Evolutionary conservation across 345 rosid species (phyloP).

Genomic region (Carallia pectinifolia): DNA sequence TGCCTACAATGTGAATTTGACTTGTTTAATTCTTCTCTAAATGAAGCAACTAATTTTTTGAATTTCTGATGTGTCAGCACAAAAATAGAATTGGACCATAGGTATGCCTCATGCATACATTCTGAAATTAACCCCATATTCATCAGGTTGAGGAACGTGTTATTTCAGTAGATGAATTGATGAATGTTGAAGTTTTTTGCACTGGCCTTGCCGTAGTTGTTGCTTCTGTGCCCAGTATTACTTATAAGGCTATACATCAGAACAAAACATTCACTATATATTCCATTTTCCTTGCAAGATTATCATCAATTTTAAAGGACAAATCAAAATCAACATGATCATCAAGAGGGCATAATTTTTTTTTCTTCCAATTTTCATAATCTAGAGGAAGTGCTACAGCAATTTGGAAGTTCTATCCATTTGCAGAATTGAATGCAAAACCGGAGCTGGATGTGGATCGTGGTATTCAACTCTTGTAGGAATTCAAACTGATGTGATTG

Average conservation of each 20-base stretch:
- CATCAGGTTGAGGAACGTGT: conserved; percentile 43
- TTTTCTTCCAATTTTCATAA: neutral
- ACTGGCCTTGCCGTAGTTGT: conserved; percentile 56
- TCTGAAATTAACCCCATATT: neutral
- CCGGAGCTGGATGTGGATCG: conserved; percentile 3
- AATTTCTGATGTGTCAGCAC: too few species aligned
- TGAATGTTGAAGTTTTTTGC: conserved; percentile 55
- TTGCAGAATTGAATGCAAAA: conserved; percentile 24
- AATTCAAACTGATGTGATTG: conserved; percentile 24
- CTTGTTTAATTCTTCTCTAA: neutral
- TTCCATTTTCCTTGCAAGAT: too few species aligned
- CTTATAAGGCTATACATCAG: conserved; percentile 34
- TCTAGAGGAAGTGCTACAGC: too few species aligned
- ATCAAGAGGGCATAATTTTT: neutral
- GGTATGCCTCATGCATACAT: neutral
- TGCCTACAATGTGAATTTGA: conserved; percentile 13
- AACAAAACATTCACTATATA: neutral
- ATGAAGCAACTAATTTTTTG: too few species aligned
- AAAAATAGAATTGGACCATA: too few species aligned
- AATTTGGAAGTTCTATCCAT: too few species aligned
- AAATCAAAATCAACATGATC: neutral
- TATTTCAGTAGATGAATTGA: conserved; percentile 39
- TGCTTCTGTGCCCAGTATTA: conserved; percentile 46
- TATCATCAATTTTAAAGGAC: neutral
- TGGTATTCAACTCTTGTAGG: conserved; percentile 22